Percentiles rank a stretch among this genome's conserved stretches.
Conservation (phyloP, 345 rosid species). For the Tarenaya hassleriana region DNA sequence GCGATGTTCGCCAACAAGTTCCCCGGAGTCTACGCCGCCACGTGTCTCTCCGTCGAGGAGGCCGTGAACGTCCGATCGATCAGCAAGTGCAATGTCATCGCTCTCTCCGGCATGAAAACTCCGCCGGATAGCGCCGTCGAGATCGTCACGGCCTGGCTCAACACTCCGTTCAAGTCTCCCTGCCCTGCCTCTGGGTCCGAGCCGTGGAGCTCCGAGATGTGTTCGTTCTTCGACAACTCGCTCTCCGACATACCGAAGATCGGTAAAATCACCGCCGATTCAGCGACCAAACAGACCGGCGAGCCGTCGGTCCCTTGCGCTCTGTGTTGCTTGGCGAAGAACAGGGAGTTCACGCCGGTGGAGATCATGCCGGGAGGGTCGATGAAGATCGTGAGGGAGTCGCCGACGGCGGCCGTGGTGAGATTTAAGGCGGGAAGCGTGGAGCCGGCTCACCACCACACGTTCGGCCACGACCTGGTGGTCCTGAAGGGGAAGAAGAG, state of each 20-base stretch:
- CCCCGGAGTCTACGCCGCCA: slow-evolving; percentile 72
- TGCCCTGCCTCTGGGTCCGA: slow-evolving; percentile 58
- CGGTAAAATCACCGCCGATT: slow-evolving; percentile 26
- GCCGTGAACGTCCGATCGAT: slow-evolving; percentile 74
- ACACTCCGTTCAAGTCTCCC: slow-evolving; percentile 68
- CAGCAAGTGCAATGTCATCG: slow-evolving; percentile 70
- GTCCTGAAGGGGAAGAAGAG: slow-evolving; percentile 67
- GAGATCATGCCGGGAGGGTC: slow-evolving; percentile 79
- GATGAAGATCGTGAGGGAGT: slow-evolving; percentile 88
- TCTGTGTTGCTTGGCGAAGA: slow-evolving; percentile 57
- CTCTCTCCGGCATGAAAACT: slow-evolving; percentile 61
- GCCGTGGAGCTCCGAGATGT: slow-evolving; percentile 56
- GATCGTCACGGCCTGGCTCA: slow-evolving; percentile 61
- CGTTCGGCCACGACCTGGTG: slow-evolving; percentile 78
- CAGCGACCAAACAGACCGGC: slow-evolving; percentile 4
- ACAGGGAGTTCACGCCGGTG: slow-evolving; percentile 46
- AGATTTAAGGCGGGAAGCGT: slow-evolving; percentile 72
- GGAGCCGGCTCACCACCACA: slow-evolving; percentile 93
- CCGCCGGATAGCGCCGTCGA: slow-evolving; percentile 51
- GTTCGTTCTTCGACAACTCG: slow-evolving; percentile 47
- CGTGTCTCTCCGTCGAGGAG: slow-evolving; percentile 59
- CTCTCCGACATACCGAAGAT: slow-evolving; percentile 47
- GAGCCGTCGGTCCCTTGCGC: slow-evolving; percentile 29
- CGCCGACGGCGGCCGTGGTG: slow-evolving; percentile 76
- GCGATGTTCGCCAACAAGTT: slow-evolving; percentile 87